Conservation (phyloP, 2,329 filamentous ascomycete genomes). For the Aspergillus cejpii region DNA sequence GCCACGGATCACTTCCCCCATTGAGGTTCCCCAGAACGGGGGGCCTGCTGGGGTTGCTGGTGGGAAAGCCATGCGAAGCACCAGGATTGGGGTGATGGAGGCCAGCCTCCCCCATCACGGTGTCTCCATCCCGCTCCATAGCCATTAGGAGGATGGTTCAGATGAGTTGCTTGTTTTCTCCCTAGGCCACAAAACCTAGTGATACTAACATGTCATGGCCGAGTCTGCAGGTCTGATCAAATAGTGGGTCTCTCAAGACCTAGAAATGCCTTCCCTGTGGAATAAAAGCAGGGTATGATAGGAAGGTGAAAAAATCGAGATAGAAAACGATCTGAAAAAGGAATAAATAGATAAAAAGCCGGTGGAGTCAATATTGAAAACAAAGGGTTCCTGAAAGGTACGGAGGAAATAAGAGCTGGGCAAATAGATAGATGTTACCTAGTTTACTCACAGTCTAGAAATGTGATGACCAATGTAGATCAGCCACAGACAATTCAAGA, state of each 20-base stretch:
- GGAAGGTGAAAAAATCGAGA: neutral
- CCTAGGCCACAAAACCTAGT: conserved; percentile 1
- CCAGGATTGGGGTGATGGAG: conserved; percentile 15
- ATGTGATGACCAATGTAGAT: neutral
- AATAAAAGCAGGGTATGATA: neutral
- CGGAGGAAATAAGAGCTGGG: neutral
- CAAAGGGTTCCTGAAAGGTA: neutral
- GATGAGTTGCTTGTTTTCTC: conserved; percentile 7
- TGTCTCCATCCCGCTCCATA: conserved; percentile 38
- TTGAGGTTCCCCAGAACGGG: conserved; percentile 16
- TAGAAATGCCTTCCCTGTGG: neutral
- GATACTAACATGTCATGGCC: conserved; percentile 16
- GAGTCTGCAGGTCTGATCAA: neutral
- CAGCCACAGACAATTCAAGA: neutral
- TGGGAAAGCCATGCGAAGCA: conserved; percentile 13
- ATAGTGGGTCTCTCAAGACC: neutral
- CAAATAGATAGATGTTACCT: conserved; percentile 1
- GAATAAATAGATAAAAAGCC: neutral
- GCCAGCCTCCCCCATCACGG: conserved; percentile 33
- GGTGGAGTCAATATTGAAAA: neutral
- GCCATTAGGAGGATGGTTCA: conserved; percentile 4
- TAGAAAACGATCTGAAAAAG: neutral
- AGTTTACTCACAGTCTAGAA: too few species aligned
- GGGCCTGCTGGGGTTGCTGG: conserved; percentile 12
- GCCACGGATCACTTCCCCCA: conserved; percentile 15